These are phyloP conservation scores for Brassica napus DNA, from an alignment of 345 rosid species.

Conservation along the genomic window Da-Ae NC_063447.1:43721001-43721500, in stretches of 20 bases:
- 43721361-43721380: constrained; percentile 90
- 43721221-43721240: constrained; percentile 12
- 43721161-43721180: neutral
- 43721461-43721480: neutral
- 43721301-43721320: constrained; percentile 76
- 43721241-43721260: constrained; percentile 52
- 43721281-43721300: constrained; percentile 59
- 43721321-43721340: constrained; percentile 88
- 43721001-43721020: constrained; percentile 2
- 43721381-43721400: constrained; percentile 79
- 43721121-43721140: neutral
- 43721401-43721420: constrained; percentile 60
- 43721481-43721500: neutral
- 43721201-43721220: neutral
- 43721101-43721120: neutral
- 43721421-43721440: constrained; percentile 71
- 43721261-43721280: constrained; percentile 43
- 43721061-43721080: neutral
- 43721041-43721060: neutral
- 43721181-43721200: neutral
- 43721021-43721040: neutral
- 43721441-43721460: neutral
- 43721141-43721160: neutral
- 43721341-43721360: constrained; percentile 66
- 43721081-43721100: neutral